Conservation (phyloP, 208 protist genomes). For the Acanthamoeba castellanii region DNA sequence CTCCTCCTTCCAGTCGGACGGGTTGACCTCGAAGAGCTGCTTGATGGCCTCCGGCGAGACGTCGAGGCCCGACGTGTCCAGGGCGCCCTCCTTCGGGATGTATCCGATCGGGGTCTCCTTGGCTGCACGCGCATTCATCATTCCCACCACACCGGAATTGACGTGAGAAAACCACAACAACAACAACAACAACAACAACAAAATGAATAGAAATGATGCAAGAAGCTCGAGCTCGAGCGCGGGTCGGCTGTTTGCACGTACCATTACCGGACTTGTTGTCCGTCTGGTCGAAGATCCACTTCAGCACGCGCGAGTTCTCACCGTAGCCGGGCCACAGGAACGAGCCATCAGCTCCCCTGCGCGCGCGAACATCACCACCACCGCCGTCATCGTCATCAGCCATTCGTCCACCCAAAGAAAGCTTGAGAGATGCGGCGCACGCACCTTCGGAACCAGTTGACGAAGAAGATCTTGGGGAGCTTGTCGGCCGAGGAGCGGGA, state of each 20-base stretch:
- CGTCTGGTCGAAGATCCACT: constrained; percentile 87
- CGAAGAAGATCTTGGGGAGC: constrained; percentile 90
- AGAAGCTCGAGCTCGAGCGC: too few relatives aligned
- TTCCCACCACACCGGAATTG: too few relatives aligned
- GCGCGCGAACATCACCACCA: too few relatives aligned
- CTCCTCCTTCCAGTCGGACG: constrained; percentile 82
- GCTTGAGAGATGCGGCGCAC: background rate
- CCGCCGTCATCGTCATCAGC: too few relatives aligned
- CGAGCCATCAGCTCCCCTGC: constrained; percentile 73
- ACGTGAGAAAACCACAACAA: background rate
- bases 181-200: background rate
- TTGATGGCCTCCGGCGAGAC: constrained; percentile 72
- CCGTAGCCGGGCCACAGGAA: constrained; percentile 93
- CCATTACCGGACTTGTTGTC: background rate
- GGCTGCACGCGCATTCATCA: constrained; percentile 37
- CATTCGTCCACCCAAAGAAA: too few relatives aligned
- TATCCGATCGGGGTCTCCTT: constrained; percentile 85
- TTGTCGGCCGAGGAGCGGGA: constrained; percentile 11
- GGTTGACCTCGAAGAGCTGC: constrained; percentile 85
- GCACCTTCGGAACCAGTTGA: constrained; percentile 91
- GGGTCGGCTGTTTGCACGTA: background rate
- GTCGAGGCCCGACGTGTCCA: constrained; percentile 84
- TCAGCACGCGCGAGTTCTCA: constrained; percentile 89
- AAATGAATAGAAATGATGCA: too few relatives aligned
- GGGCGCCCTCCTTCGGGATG: constrained; percentile 76